Percentiles rank a stretch among this genome's conserved stretches.
Conservation (phyloP, 495 filamentous ascomycete species). For the Baudoinia panamericana region DNA sequence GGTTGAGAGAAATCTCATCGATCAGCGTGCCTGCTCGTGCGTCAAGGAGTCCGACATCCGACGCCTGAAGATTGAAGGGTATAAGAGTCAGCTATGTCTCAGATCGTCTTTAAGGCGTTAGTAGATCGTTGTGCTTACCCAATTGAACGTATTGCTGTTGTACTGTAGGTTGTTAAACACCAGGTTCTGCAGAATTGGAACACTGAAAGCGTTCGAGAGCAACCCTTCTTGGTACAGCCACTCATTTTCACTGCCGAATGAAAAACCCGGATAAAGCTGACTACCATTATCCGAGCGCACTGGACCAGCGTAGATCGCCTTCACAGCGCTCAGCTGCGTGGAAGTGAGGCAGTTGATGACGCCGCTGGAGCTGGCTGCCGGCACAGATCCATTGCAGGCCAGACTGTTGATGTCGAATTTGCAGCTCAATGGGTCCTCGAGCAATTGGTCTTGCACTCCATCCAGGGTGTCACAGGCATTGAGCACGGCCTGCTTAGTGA, state of each 20-base stretch:
- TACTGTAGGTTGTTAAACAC: conserved; percentile 50
- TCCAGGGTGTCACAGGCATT: conserved; percentile 31
- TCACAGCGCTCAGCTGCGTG: conserved; percentile 22
- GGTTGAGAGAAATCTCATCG: conserved; percentile 28
- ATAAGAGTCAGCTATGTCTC: no score
- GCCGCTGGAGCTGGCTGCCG: background rate
- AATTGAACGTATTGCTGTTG: conserved; percentile 38
- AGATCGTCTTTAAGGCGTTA: no score
- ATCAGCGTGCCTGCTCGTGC: conserved; percentile 26
- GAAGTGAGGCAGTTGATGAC: conserved; percentile 22
- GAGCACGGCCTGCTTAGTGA: conserved; percentile 28
- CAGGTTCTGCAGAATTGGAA: conserved; percentile 52
- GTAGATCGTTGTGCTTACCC: no score
- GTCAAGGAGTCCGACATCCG: conserved; percentile 29
- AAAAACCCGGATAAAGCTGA: conserved; percentile 32
- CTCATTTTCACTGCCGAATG: conserved; percentile 26
- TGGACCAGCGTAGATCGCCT: conserved; percentile 26
- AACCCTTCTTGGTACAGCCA: conserved; percentile 25
- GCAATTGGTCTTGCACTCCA: conserved; percentile 30
- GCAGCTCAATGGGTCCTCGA: conserved; percentile 33
- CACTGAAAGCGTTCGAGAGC: conserved; percentile 26
- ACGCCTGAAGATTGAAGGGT: no score
- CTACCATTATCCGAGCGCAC: conserved; percentile 14
- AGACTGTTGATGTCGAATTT: conserved; percentile 29
- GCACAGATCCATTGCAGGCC: conserved; percentile 17